Evolutionary conservation across 805 yeast genomes (phyloP).

Genomic region (Schizosaccharomyces osmophilus): DNA sequence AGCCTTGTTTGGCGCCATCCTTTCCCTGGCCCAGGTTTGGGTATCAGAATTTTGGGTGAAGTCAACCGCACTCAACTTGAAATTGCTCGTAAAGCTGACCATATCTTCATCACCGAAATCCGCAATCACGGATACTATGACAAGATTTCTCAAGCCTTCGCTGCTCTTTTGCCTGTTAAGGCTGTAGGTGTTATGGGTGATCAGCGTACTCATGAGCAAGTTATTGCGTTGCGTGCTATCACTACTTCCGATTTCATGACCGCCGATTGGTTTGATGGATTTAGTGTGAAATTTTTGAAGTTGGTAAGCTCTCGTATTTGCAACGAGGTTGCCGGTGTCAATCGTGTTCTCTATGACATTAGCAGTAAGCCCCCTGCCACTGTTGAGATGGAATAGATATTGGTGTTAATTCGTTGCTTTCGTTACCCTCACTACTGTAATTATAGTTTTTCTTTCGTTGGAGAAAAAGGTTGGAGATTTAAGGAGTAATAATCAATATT

Average conservation of each 20-base stretch:
- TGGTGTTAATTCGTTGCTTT: background rate
- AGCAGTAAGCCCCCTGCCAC: constrained; percentile 99
- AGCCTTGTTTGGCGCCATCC: constrained; percentile 99
- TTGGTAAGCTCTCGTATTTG: constrained; percentile 85
- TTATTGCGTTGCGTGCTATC: constrained; percentile 92
- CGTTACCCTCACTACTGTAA: background rate
- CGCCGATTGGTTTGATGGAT: constrained; percentile 83
- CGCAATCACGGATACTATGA: constrained; percentile 76
- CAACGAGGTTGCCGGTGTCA: constrained; percentile 96
- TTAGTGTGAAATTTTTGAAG: constrained; percentile 79
- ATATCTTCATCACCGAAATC: constrained; percentile 88
- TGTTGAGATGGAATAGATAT: constrained; percentile 82
- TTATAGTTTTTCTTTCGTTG: background rate
- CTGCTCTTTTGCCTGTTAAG: constrained; percentile 86
- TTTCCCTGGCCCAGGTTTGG: constrained; percentile 99
- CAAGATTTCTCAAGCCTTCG: constrained; percentile 91
- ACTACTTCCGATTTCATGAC: constrained; percentile 98
- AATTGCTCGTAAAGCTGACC: constrained; percentile 93
- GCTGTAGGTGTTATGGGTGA: constrained; percentile 99
- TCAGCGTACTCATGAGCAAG: constrained; percentile 97
- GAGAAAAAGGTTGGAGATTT: no score
- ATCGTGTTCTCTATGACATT: constrained; percentile 94
- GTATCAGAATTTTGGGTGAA: constrained; percentile 92
- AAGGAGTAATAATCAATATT: no score
- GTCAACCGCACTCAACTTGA: constrained; percentile 80